phyloP scores from a whole-genome alignment of 1,139 yeast species.

The Saccharomyces pastorianus region DNA sequence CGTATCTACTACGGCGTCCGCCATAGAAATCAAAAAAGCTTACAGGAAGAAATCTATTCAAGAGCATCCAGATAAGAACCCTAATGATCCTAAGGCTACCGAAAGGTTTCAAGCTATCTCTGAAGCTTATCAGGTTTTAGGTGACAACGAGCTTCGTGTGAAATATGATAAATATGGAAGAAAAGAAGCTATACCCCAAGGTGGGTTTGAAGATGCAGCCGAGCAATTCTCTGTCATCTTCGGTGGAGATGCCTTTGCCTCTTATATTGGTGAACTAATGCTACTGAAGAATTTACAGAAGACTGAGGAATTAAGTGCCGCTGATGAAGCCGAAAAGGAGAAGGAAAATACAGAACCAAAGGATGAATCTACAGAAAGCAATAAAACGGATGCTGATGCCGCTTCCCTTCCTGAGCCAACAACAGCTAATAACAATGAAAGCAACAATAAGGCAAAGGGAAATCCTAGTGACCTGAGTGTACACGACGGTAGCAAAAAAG shows the following conservation, averaged over 20 bases:
- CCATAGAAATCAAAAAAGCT: slow-evolving; percentile 80
- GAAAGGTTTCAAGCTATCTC: slow-evolving; percentile 44
- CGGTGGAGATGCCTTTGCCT: slow-evolving; percentile 87
- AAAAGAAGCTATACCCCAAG: slow-evolving; percentile 71
- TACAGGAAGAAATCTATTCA: slow-evolving; percentile 78
- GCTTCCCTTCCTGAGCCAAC: background rate
- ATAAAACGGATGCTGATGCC: background rate
- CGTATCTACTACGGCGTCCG: slow-evolving; percentile 57
- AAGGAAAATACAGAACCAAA: slow-evolving; percentile 16
- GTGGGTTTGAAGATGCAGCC: slow-evolving; percentile 83
- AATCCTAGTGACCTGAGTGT: background rate
- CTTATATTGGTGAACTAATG: slow-evolving; percentile 88
- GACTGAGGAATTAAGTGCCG: slow-evolving; percentile 45
- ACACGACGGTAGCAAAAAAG: background rate
- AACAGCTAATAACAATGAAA: background rate
- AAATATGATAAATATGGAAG: slow-evolving; percentile 82
- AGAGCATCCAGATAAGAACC: slow-evolving; percentile 92
- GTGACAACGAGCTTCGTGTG: slow-evolving; percentile 63
- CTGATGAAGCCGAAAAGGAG: slow-evolving; percentile 29
- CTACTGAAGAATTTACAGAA: slow-evolving; percentile 71
- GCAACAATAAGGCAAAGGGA: background rate
- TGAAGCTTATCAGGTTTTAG: slow-evolving; percentile 77
- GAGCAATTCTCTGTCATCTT: slow-evolving; percentile 81
- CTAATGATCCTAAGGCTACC: slow-evolving; percentile 69
- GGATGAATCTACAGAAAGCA: slow-evolving; percentile 2